Base-by-base conservation (phyloP, 176 grass and related monocot genomes). In the Bolboschoenus planiculmis region DNA sequence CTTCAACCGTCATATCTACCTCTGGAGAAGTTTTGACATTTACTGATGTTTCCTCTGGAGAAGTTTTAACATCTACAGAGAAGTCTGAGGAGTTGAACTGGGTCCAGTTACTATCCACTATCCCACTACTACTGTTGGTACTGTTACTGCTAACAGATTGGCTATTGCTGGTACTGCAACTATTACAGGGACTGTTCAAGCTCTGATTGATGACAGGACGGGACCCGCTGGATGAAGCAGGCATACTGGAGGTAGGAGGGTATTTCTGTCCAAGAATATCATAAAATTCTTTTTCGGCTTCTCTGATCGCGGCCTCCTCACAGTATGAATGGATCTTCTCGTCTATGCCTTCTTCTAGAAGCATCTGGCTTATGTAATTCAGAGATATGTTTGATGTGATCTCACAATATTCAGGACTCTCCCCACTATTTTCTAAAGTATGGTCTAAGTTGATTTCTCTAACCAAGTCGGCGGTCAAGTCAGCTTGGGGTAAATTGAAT, bases 401-500 rank as follows among this genome's bases (percentile, higher is more conserved):
- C 59, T 82, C 79, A 20, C 79, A 82, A 63, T 82, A 82, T 82
- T 82, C 79, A 64, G 79, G 79, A 46, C 79, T 82, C 4, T 82
- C 79, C 44, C 39, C 79, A 46, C n/a, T 82, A 44, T 64, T 82
- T 9, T 62, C 42, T 62, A 46, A 37, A 9, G 18, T 63, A 62
- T 15, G 23, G 9, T 64, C 59, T 39, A 57, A 56, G 3, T 5
- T 59, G 55, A 48, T 80, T 57, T 59, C 55, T 57, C 36, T 80
- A 36, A 57, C 44, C 37, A 54, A 80, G 20, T 80, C 30, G 7
- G 56, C 0, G 1, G 23, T 76, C 71, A 50, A 48, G 44, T 51
- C 72, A 18, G 72, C 24, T 27, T 76, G 79, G 42, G 79, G 36
- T 10, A 59, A 64, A 64, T 46, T 44, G 79, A 46, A 82, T 13